Evolutionary conservation across 73 alveolate genomes (phyloP), one percentile per base, ranked within the genome.

Genomic region (Paramecium primaurelia): DNA sequence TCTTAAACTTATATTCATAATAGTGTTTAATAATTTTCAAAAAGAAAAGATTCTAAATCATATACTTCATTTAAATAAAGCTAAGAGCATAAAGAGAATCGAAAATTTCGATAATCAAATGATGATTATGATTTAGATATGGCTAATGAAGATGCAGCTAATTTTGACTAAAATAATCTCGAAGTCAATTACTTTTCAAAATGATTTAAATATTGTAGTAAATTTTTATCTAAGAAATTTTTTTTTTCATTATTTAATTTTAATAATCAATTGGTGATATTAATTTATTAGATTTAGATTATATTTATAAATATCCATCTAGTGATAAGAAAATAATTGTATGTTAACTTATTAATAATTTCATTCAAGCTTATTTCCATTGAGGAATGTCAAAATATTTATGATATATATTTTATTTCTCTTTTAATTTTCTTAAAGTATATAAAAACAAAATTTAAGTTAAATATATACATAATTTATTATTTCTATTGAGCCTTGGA

Each of bases 51-150:
- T 26, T 80, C 91, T 8, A 80, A 80, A 80, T 80, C 77, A 25
- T 49, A 32, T 16, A 80, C 91, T 8, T 44, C 71, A 80, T 18
- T 73, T 73, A 73, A 73, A 73, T 80, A 45, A 45, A 44, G 26
- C 25, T 49, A 80, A 80, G 91, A 80, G 6, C 73, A 42, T 47
- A 80, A 80, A 9, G 91, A 80, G 22, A 80, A 80, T 80, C 20
- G 91, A 10, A 80, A 80, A 12, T 28, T 80, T 45, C 75, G 91
- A 45, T 44, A 40, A 80, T 80, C 91, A 3, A 80, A 80, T 80
- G 91, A 80, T 49, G 91, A 80, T 14, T 80, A 80, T 80, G 91
- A 80, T 80, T 80, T 80, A 26, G 91, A 80, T 0, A 47, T 80
- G 45, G 87, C 87, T 34, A 40, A 80, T 80, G 91, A 80, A 10